Conservation (phyloP, 2,329 filamentous ascomycete species). For the Hirsutella rhossiliensis region DNA sequence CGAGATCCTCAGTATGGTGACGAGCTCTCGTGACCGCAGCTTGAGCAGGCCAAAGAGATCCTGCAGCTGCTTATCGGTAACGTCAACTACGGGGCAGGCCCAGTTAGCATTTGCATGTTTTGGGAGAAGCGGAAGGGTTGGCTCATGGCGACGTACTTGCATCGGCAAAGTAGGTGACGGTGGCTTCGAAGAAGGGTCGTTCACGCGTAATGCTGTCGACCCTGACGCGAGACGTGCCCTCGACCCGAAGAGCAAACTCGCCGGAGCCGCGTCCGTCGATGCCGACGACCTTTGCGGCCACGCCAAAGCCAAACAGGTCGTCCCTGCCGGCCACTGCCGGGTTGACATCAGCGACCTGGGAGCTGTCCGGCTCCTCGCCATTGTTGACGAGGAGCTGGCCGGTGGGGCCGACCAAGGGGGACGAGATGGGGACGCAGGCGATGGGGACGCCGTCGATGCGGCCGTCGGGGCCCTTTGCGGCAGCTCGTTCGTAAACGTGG, state of each 20-base stretch:
- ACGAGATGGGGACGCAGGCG: conserved; percentile 76
- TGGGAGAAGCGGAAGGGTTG: neutral
- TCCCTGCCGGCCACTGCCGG: conserved; percentile 48
- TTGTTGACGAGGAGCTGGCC: conserved; percentile 66
- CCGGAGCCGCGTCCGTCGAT: conserved; percentile 64
- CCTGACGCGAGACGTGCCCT: conserved; percentile 68
- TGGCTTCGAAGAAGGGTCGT: conserved; percentile 75
- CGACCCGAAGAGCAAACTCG: conserved; percentile 75
- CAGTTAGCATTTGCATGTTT: neutral
- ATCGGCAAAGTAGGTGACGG: conserved; percentile 61
- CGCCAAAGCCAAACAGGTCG: conserved; percentile 75
- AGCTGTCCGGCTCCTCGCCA: conserved; percentile 37
- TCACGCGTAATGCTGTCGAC: conserved; percentile 57
- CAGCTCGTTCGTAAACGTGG: conserved; percentile 66
- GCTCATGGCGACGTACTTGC: conserved; percentile 34
- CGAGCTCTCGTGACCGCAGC: conserved; percentile 71
- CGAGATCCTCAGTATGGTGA: conserved; percentile 73
- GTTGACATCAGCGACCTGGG: conserved; percentile 35
- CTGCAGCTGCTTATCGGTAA: conserved; percentile 47
- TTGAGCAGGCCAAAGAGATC: conserved; percentile 72
- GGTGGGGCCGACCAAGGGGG: conserved; percentile 58
- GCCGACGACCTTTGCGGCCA: conserved; percentile 65
- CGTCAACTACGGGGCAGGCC: conserved; percentile 12
- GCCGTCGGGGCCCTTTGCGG: conserved; percentile 53
- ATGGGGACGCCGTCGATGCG: conserved; percentile 60